Evolutionary conservation across 805 yeast species (phyloP), one percentile per base, ranked within the genome.

Genomic region (Candida adriatica): DNA sequence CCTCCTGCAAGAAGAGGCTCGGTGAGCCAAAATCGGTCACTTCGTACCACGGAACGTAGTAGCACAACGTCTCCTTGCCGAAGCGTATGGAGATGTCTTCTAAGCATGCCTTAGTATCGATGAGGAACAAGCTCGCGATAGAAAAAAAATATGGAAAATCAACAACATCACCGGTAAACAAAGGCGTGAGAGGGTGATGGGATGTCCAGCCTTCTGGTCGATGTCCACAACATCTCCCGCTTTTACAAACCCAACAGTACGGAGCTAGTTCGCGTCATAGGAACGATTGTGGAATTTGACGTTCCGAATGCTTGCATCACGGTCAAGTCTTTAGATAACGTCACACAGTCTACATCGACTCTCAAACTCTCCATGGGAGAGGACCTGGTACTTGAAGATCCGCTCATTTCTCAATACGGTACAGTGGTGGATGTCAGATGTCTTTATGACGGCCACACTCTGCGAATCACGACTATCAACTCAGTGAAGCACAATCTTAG

Each of bases 11-110:
- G 23, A 13, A 53, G 31, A 3, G 55, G 57, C 26, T 39, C 41
- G 3, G 52, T 34, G n/a, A 51, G 37, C 54, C 54, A 49, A 13
- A 27, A 24, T 8, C 43, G 30, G 27, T 46, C 49, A 5, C 45
- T 37, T 8, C 50, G 33, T 5, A 32, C 31, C 7, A 43, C 33
- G 0, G 51, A 43, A 2, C 51, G 41, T 1, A 46, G 16, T 24
- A 45, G 30, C 1, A 41, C 53, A 8, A 29, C 22, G 29, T 48
- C 53, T 0, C 50, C 49, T 2, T n/a, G 6, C 10, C 30, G 27
- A 27, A 48, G 39, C 1, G 46, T 35, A 4, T 31, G 31, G 16
- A 40, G 26, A 4, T 20, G 11, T 8, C 46, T 19, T 24, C 26
- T 34, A 17, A 27, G 19, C 16, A 16, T 18, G 26, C 22, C 22